Evolutionary conservation across 192 early-diverging fungal genomes (phyloP), one percentile per base, ranked within the genome.

Genomic region (Gonapodya sp.): DNA sequence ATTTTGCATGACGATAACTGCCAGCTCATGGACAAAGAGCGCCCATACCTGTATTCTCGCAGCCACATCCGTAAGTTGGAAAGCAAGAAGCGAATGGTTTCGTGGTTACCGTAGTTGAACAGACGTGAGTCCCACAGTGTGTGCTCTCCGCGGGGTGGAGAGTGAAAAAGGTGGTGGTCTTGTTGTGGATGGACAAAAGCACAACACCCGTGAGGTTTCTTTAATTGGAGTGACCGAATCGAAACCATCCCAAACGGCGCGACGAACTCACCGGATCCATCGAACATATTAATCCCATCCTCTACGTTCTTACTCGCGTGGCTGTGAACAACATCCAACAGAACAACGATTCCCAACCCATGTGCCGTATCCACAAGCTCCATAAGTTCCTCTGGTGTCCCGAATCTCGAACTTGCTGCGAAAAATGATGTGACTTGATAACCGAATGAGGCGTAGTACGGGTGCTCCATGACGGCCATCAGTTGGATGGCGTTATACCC

Each of bases 401-500:
- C 85, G 74, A 2, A 77, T 18, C 75, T 18, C 30, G 30, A 32
- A 34, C 75, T 77, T 35, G 93, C 91, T n/a, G 95, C 95, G 86
- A 95, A 99, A 86, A 97, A 98, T 82, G 92, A 95, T 35, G 97
- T 97, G 77, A 99, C 97, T 84, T 99, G 97, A 85, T 99, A 99
- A 0, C 97, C 97, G 82, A 98, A 98, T 2, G 93, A 94, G 64
- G 96, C 97, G 82, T 98, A 99, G 86, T 99, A 99, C 34, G 97
- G 96, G 81, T 99, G 97, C 85, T 99, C 97, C 96, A 98, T 98
- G 73, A 99, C 86, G 36, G 97, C 97, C 94, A 94, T 94, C 78
- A 95, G 83, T 85, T 95, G 93, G 80, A 95, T 91, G 0, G 92
- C 87, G 85, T 95, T 95, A 86, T 94, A 95, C 1, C 93, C 93